Percentiles rank a stretch among this genome's conserved stretches.
These are phyloP conservation scores for Trichopus zeylanicus DNA, from an alignment of 116 monocot species.

Conservation along the genomic window DNA sequence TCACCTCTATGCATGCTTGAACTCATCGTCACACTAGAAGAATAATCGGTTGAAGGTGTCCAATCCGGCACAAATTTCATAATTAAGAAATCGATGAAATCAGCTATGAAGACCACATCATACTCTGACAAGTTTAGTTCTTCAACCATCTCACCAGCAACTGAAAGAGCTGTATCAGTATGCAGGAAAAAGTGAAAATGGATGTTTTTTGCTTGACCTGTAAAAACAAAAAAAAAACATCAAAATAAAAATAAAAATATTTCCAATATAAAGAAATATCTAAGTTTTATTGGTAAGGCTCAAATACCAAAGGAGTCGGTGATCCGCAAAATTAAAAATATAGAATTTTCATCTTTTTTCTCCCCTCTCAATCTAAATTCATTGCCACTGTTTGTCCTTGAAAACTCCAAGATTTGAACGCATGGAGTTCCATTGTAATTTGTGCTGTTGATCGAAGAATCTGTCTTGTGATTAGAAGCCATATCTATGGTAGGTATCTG, in stretches of 20 bases:
- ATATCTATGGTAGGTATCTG: conserved; percentile 31
- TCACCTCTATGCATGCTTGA: conserved; percentile 2
- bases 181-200: conserved; percentile 52
- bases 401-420: conserved; percentile 20
- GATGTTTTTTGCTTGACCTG: conserved; percentile 31
- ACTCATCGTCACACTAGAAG: conserved; percentile 17
- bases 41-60: conserved; percentile 19
- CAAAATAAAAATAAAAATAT: not conserved
- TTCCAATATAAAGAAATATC: too few species aligned
- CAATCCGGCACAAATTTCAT: conserved; percentile 41
- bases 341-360: conserved; percentile 23
- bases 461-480: conserved; percentile 22
- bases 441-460: conserved; percentile 6
- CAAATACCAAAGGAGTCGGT: conserved; percentile 22
- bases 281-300: too few species aligned
- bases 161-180: conserved; percentile 45
- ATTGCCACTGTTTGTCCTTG: conserved; percentile 25
- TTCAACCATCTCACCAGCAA: conserved; percentile 61
- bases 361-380: conserved; percentile 45
- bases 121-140: conserved; percentile 33
- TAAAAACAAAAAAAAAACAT: not conserved
- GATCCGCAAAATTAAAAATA: conserved; percentile 36
- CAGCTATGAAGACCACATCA: conserved; percentile 55
- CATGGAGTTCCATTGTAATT: conserved; percentile 4
- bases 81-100: conserved; percentile 56